Percentiles rank a stretch among this genome's conserved stretches.
Evolutionary conservation across 2,329 filamentous ascomycete genomes (phyloP).

Genomic region (Calonectria pseudoturangicola): DNA sequence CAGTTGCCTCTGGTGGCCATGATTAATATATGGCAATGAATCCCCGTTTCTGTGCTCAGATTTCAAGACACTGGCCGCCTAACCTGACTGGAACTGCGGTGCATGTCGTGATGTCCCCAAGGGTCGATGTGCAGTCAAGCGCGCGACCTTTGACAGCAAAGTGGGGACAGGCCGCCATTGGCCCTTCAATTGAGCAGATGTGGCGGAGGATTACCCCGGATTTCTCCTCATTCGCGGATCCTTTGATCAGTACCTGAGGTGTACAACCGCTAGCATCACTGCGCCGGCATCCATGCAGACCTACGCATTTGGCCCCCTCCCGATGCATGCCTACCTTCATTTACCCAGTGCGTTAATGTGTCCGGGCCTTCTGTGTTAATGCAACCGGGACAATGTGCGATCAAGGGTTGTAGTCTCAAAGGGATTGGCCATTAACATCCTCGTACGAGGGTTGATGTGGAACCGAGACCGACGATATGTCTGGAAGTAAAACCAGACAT

Average conservation of each 20-base stretch:
- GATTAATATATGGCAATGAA: neutral
- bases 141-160: neutral
- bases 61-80: neutral
- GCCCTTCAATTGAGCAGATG: neutral
- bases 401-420: conserved; percentile 3
- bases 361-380: conserved; percentile 19
- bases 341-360: conserved; percentile 9
- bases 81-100: neutral
- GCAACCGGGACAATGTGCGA: neutral
- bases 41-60: neutral
- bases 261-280: conserved; percentile 28
- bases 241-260: conserved; percentile 32
- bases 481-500: neutral
- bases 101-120: neutral
- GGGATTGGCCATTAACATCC: conserved; percentile 13
- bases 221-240: conserved; percentile 41
- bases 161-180: conserved; percentile 35
- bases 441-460: neutral
- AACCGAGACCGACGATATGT: neutral
- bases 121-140: neutral
- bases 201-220: conserved; percentile 41
- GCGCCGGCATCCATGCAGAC: conserved; percentile 23
- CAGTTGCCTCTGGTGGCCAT: neutral
- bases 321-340: conserved; percentile 9
- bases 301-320: conserved; percentile 22